Base-by-base conservation (phyloP, 805 yeast genomes). In the Candida michaelii region DNA sequence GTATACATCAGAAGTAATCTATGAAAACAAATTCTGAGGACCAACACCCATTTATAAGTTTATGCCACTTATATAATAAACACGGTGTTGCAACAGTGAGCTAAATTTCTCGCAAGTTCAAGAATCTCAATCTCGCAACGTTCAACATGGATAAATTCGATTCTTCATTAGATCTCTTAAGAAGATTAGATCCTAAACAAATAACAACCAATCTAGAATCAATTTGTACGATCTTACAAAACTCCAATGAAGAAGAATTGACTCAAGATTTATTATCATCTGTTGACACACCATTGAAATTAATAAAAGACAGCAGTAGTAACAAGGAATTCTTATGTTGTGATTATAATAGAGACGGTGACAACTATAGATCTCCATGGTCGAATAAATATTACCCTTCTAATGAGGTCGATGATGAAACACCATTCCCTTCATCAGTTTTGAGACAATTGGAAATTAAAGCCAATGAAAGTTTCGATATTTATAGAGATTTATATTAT, bases 261-360 rank as follows among this genome's bases (percentile, higher is more conserved):
- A 95, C 96, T 2, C 96, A 85, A 59, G 99, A 91, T 50, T 71
- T 91, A 46, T 71, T 91, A 37, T 79, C 95, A 4, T 77, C 93
- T 0, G 89, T 91, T 10, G 99, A 91, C 64, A 82, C 84, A 39
- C 98, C 98, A 18, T 71, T 91, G 52, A 65, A 69, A 30, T 67
- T 78, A 32, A 56, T 67, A 36, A 65, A 66, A 27, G 84, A 89
- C 58, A 52, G 56, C 8, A 63, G 65, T 19, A 59, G 79, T 11
- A 86, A 86, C 9, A 85, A 85, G 63, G 77, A 76, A 45, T 91
- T 74, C 59, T 73, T 91, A 44, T 79, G 90, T 40, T 91, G 98
- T 65, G 99, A 91, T 62, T 91, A 91, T 62, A 91, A 91, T 64
- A 76, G 99, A 52, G 99, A 91, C 58, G 90, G 95, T 6, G 98